Evolutionary conservation across 192 early-diverging fungal species (phyloP).

Genomic region (Geranomyces variabilis): DNA sequence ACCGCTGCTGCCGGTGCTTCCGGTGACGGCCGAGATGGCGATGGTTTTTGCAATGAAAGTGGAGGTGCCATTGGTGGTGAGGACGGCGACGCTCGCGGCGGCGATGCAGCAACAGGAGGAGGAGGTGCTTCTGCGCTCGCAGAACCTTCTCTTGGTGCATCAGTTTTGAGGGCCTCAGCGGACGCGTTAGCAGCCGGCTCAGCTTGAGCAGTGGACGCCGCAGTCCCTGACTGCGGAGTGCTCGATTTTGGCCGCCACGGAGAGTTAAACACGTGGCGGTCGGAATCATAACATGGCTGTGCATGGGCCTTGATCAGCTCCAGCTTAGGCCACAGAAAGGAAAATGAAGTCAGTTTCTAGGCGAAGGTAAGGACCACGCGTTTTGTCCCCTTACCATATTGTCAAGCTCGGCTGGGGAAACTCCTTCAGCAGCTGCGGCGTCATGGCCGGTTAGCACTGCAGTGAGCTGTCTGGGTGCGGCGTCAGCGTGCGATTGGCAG

Average conservation of each 20-base stretch:
- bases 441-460: not conserved
- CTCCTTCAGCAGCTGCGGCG: not conserved
- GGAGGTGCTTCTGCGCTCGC: no score
- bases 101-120: no score
- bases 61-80: no score
- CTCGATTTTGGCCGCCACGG: constrained; percentile 2
- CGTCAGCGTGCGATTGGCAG: not conserved
- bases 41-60: no score
- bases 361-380: no score
- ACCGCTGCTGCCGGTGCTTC: not conserved
- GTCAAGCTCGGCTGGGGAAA: constrained; percentile 13
- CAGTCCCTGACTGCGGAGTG: no score
- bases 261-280: constrained; percentile 15
- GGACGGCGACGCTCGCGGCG: no score
- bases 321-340: not conserved
- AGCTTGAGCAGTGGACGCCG: no score
- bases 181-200: no score
- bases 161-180: no score
- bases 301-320: constrained; percentile 15
- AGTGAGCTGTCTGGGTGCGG: constrained; percentile 2
- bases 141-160: no score
- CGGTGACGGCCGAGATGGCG: not conserved
- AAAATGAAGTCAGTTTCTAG: not conserved
- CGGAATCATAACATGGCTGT: not conserved
- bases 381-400: constrained; percentile 8